phyloP scores from a whole-genome alignment of 441 rosid species.

The Hypseocharis bilobata region DNA sequence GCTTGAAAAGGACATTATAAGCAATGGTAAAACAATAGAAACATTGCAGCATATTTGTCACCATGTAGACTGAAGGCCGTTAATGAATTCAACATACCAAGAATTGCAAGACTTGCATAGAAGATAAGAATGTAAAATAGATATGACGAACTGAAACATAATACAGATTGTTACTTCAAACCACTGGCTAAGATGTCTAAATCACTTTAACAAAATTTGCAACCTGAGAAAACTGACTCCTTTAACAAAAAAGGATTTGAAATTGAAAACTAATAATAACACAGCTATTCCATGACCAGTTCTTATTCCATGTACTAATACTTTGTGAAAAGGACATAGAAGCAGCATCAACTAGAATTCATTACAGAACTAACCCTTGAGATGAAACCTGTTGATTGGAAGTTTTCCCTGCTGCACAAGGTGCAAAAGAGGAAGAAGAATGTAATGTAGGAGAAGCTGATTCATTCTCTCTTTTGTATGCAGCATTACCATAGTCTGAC shows the following conservation, averaged over 20 bases:
- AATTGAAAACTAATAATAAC: not conserved
- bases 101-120: not conserved
- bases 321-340: not conserved
- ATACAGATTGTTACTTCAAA: not conserved
- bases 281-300: not conserved
- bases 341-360: not conserved
- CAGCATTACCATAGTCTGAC: constrained; percentile 31
- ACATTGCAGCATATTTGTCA: not conserved
- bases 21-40: not conserved
- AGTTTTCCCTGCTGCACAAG: constrained; percentile 18
- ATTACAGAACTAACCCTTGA: constrained; percentile 29
- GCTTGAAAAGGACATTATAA: no score
- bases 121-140: not conserved
- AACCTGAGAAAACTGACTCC: constrained; percentile 6
- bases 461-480: constrained; percentile 25
- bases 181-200: not conserved
- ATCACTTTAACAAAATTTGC: not conserved
- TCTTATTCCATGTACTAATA: not conserved
- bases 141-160: no score
- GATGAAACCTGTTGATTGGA: constrained; percentile 24
- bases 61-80: not conserved
- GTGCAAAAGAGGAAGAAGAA: constrained; percentile 21
- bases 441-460: constrained; percentile 15
- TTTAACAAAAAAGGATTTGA: not conserved
- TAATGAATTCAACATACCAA: not conserved